Percentiles rank a stretch among this genome's conserved stretches.
phyloP scores from a whole-genome alignment of 75 land plant species.

The Picea sitchensis region DNA sequence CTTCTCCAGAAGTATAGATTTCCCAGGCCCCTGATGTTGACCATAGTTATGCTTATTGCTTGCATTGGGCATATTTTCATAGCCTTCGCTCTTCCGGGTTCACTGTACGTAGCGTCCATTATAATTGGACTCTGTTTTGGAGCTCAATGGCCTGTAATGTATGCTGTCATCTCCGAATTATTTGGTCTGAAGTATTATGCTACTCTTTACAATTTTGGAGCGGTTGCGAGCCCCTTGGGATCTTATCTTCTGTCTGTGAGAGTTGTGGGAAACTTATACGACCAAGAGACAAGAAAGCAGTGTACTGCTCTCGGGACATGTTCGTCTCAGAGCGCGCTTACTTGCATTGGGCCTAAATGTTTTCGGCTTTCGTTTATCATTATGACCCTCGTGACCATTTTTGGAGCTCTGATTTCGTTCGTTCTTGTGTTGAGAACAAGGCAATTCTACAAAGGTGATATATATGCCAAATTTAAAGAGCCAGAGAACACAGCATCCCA shows the following conservation, averaged over 20 bases:
- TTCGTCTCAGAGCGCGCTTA: constrained; percentile 17
- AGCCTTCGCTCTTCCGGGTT: constrained; percentile 26
- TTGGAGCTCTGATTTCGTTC: constrained; percentile 35
- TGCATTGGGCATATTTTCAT: constrained; percentile 35
- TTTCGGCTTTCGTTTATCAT: constrained; percentile 48
- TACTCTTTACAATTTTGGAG: constrained; percentile 50
- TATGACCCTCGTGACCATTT: constrained; percentile 34
- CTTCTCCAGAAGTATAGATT: constrained; percentile 25
- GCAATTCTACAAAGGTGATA: constrained; percentile 45
- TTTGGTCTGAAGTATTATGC: constrained; percentile 62
- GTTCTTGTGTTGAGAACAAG: constrained; percentile 44
- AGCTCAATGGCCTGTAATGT: constrained; percentile 50
- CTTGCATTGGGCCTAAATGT: constrained; percentile 43
- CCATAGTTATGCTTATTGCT: constrained; percentile 8
- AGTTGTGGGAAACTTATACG: constrained; percentile 36
- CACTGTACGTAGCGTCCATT: constrained; percentile 50
- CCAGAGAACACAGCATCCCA: no score
- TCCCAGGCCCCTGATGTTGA: constrained; percentile 21
- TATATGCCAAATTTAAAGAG: constrained; percentile 14
- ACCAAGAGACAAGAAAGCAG: constrained; percentile 42
- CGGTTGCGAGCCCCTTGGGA: constrained; percentile 59
- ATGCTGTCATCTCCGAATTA: constrained; percentile 58
- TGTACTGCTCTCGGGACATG: not conserved
- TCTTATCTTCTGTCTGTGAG: constrained; percentile 56
- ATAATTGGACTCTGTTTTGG: constrained; percentile 61